Conservation (phyloP, 345 rosid species). For the Pseudoturritis turrita region DNA sequence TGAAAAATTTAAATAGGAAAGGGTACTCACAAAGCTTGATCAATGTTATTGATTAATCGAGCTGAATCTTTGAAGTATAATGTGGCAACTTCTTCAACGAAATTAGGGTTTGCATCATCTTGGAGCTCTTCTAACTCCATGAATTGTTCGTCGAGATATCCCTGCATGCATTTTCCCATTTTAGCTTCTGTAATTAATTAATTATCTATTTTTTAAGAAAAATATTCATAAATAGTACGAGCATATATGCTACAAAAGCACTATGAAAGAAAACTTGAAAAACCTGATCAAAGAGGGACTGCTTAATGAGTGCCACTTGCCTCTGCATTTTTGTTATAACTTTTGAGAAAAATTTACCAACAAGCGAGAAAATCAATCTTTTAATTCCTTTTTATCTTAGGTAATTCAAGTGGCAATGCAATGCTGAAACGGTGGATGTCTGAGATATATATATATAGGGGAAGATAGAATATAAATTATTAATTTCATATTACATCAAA, state of each 20-base stretch:
- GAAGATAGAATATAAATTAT: conserved; percentile 6
- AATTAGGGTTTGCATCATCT: conserved; percentile 67
- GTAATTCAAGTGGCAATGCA: conserved; percentile 18
- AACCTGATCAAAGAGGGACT: conserved; percentile 73
- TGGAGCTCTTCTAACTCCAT: conserved; percentile 65
- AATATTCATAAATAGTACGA: background rate
- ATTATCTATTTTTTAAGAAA: background rate
- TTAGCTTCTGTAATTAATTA: background rate
- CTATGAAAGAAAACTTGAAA: background rate
- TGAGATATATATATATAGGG: conserved; percentile 27
- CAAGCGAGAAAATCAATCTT: background rate
- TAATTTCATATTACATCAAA: conserved; percentile 5
- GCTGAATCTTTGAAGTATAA: conserved; percentile 53
- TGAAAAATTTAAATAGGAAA: background rate
- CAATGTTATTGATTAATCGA: conserved; percentile 53
- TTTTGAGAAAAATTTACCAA: background rate
- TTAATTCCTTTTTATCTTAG: background rate
- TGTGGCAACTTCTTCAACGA: conserved; percentile 61
- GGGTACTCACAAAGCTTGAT: conserved; percentile 53
- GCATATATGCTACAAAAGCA: background rate
- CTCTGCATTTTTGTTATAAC: conserved; percentile 24
- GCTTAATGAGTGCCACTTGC: conserved; percentile 46
- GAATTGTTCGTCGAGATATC: conserved; percentile 69
- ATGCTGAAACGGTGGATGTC: conserved; percentile 22
- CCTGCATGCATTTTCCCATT: conserved; percentile 37